Base-by-base conservation (phyloP, 768 basidiomycete species). In the Lactarius indigo region DNA sequence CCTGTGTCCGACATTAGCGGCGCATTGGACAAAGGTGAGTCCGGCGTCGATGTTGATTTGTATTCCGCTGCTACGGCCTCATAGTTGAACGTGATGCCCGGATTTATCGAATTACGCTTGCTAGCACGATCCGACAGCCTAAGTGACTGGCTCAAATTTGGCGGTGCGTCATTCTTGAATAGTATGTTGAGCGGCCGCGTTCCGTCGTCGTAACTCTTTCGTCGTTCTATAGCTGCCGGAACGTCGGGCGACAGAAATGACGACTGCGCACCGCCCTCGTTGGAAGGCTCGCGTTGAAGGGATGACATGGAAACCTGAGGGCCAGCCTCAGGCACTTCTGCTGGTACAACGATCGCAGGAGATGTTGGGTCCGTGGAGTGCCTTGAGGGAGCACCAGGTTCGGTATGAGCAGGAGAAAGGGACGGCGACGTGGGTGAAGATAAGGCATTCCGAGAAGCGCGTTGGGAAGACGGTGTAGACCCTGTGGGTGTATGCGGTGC, bases 71-170 rank as follows among this genome's bases (percentile, higher is more conserved):
- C 54, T 13, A 56, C 4, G 15, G 63, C 52, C 33, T 61, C 69
- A 41, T 71, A 63, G 26, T 74, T 78, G 66, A 84, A 76, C 8
- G 78, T 72, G 54, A 82, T 73, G 5, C 74, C 80, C 1, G 87
- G 86, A 64, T 85, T 86, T 67, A 87, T 86, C 5, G 86, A 86
- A 26, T 81, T 76, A 15, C 86, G 77, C 55, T 79, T 82, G 30
- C 82, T 83, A 0, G 78, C 76, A 41, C 82, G 79, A 6, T 75
- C 75, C 0, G 77, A 77, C 8, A 68, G 67, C 20, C 68, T 63
- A 66, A 74, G 57, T 52, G 80, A 70, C 59, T 78, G 72, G 59
- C 71, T 65, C 56, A 77, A 72, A 26, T 69, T 72, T 44, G 41
- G 23, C 10, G 67, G 64, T 12, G 73, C 52, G 55, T 62, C 71